A percentile compares a stretch with the other conserved stretches of the same genome.
Evolutionary conservation across 345 rosid genomes (phyloP).

Genomic region (Turnera subulata): DNA sequence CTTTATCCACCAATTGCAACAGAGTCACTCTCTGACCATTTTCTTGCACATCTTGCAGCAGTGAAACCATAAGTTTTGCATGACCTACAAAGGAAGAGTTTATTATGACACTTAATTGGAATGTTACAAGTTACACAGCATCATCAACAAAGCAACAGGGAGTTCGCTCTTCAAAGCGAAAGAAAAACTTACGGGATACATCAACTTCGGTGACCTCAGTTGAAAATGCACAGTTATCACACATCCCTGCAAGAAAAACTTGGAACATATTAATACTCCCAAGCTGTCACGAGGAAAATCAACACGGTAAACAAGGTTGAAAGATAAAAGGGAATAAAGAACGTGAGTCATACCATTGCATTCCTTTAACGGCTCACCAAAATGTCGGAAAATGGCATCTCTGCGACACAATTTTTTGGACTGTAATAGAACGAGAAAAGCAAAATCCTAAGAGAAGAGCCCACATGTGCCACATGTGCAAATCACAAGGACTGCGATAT

Average conservation of each 20-base stretch:
- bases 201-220: constrained; percentile 67
- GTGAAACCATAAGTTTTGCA: constrained; percentile 58
- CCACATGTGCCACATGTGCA: neutral
- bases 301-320: constrained; percentile 4
- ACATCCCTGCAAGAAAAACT: constrained; percentile 62
- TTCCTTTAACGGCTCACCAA: constrained; percentile 83
- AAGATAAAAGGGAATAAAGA: neutral
- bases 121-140: neutral
- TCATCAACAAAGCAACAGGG: too few relatives aligned
- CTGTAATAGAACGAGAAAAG: constrained; percentile 32
- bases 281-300: too few relatives aligned
- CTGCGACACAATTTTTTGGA: constrained; percentile 80
- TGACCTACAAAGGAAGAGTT: constrained; percentile 41
- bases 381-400: constrained; percentile 72
- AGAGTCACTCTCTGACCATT: constrained; percentile 75
- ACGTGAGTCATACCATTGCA: constrained; percentile 63
- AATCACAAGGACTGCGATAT: neutral
- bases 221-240: constrained; percentile 79
- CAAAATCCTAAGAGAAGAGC: constrained; percentile 2
- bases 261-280: neutral
- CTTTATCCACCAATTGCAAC: constrained; percentile 87
- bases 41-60: constrained; percentile 63
- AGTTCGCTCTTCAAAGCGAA: neutral
- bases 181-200: constrained; percentile 56
- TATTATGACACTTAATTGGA: neutral